phyloP scores from a whole-genome alignment of 352 stramenopile genomes.

The Pythium aristosporum region DNA sequence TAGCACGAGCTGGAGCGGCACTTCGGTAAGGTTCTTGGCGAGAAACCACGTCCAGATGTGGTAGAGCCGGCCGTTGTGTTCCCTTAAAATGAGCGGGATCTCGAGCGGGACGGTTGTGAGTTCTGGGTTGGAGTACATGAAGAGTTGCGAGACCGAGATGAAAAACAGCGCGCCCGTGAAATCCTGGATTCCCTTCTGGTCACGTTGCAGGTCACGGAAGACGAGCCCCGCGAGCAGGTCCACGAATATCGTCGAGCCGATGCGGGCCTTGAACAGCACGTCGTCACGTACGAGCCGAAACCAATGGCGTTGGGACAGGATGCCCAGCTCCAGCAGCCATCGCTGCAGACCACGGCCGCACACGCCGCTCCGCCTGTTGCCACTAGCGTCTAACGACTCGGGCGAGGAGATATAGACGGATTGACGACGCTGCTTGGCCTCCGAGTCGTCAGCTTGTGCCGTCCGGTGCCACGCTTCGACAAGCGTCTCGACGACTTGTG shows the following conservation, averaged over 20 bases:
- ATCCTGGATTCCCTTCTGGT: constrained; percentile 32
- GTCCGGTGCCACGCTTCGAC: constrained; percentile 9
- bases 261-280: constrained; percentile 30
- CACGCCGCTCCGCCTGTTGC: neutral
- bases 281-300: constrained; percentile 27
- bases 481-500: constrained; percentile 14
- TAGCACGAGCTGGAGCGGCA: constrained; percentile 29
- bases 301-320: constrained; percentile 22
- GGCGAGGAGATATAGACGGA: constrained; percentile 3
- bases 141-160: constrained; percentile 50
- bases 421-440: constrained; percentile 8
- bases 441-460: neutral
- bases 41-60: constrained; percentile 35
- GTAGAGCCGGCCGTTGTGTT: constrained; percentile 34
- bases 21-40: constrained; percentile 37
- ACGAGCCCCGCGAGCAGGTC: constrained; percentile 33
- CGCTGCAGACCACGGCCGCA: neutral
- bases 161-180: constrained; percentile 45
- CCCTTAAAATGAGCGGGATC: constrained; percentile 33
- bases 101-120: constrained; percentile 34
- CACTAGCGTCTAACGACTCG: neutral
- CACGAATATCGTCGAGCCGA: constrained; percentile 31
- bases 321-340: neutral
- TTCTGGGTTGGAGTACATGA: constrained; percentile 37
- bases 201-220: constrained; percentile 25